Base-by-base conservation (phyloP, 441 rosid species). In the Omphalea diandra region DNA sequence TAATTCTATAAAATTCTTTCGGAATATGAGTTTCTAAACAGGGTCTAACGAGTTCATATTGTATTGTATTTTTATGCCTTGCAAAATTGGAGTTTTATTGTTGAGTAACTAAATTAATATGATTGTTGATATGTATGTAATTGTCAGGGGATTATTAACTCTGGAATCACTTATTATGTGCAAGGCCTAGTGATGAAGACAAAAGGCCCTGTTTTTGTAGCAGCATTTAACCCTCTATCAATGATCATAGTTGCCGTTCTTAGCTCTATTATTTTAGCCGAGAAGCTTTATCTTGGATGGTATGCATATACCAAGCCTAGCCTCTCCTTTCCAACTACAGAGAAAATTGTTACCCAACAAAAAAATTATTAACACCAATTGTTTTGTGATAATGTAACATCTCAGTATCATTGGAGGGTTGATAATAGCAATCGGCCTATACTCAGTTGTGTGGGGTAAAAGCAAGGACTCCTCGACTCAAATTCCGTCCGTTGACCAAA, bases 211-310 rank as follows among this genome's bases (percentile, higher is more conserved):
- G 94, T 85, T 7, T 91, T 87, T 27, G 81, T 83, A 8, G 85
- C 98, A 1, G 83, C 95, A 1, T 93, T 88, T 43, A 87, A 83
- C 69, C 97, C 98, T 35, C 75, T 90, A 29, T 83, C 89, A 76
- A 87, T 89, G 94, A 85, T 92, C 69, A 84, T 88, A 58, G 87
- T 91, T 3, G 85, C 89, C 0, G 81, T 75, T 69, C 77, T 90
- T 1, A 89, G 88, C 6, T 80, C 87, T 1, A 9, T 84, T 7
- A 73, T 90, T 67, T 67, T 90, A 36, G 87, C 88, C 0, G 96
- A 92, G 76, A 84, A 73, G 60, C 53, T 90, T 67, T 88, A 86
- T 61, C 87, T 88, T 3, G 98, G 95, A 74, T 79, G 84, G 87
- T 78, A 66, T 3, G n/a, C n/a, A n/a, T n/a, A n/a, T n/a, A n/a